These are phyloP conservation scores for Suillus fuscotomentosus DNA, from an alignment of 768 basidiomycete species.

Conservation along the genomic window DNA sequence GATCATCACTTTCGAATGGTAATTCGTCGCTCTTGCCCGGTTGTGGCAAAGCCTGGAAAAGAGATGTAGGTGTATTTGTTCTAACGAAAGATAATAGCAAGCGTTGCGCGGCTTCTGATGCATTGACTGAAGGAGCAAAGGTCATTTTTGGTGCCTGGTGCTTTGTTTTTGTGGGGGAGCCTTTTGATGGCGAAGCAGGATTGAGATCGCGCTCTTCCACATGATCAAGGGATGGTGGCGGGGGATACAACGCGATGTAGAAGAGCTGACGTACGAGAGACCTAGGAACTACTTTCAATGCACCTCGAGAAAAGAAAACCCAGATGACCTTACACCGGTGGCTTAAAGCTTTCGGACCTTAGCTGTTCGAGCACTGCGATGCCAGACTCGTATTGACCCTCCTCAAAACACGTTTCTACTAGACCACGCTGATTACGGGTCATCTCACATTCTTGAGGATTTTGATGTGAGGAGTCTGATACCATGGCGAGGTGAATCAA, in stretches of 20 bases:
- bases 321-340: conserved; percentile 49
- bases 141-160: conserved; percentile 39
- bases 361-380: conserved; percentile 62
- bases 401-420: conserved; percentile 75
- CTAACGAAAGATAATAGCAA: conserved; percentile 53
- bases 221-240: conserved; percentile 22
- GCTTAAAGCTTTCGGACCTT: conserved; percentile 54
- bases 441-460: conserved; percentile 41
- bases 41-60: conserved; percentile 55
- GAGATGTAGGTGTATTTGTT: conserved; percentile 54
- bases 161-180: conserved; percentile 50
- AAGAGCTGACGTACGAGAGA: conserved; percentile 66
- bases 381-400: conserved; percentile 71
- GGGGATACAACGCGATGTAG: conserved; percentile 68
- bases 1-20: conserved; percentile 25
- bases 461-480: neutral
- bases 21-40: conserved; percentile 31
- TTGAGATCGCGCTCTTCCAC: conserved; percentile 19
- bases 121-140: conserved; percentile 41
- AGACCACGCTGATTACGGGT: conserved; percentile 48
- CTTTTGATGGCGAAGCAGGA: conserved; percentile 33
- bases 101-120: conserved; percentile 50
- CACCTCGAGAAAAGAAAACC: neutral
- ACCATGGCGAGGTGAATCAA: neutral
- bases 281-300: conserved; percentile 29